phyloP scores from a whole-genome alignment of 1,139 yeast species.

The Debaryomycetaceae sp. region DNA sequence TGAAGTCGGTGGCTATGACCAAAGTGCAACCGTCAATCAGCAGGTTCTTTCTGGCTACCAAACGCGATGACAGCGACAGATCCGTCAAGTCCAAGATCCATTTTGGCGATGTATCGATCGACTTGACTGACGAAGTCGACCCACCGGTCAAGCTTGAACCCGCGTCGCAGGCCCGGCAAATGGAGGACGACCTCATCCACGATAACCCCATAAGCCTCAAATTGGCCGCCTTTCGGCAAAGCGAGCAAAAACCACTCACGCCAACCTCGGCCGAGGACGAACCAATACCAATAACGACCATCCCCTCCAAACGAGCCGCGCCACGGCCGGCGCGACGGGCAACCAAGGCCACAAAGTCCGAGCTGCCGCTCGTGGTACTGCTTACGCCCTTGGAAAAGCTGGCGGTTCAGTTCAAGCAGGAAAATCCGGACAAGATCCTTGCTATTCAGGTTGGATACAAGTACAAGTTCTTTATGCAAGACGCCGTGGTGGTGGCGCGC shows the following conservation, averaged over 20 bases:
- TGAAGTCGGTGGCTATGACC: conserved; percentile 7
- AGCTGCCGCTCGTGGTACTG: conserved; percentile 8
- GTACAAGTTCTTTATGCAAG: conserved; percentile 80
- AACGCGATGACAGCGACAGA: conserved; percentile 2
- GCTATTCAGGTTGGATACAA: conserved; percentile 90
- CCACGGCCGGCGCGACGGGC: neutral
- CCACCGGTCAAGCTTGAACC: too few relatives aligned
- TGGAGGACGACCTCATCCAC: too few relatives aligned
- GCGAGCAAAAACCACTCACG: too few relatives aligned
- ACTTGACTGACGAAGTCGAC: conserved; percentile 3
- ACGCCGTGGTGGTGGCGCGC: conserved; percentile 66
- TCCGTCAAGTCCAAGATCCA: conserved; percentile 1
- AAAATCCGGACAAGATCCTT: conserved; percentile 61
- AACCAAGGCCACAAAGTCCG: too few relatives aligned
- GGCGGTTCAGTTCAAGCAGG: conserved; percentile 56
- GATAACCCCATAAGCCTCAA: too few relatives aligned
- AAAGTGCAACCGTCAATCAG: conserved; percentile 27
- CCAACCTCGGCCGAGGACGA: conserved; percentile 3
- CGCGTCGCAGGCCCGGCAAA: too few relatives aligned
- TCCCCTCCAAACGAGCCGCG: neutral
- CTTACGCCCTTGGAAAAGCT: conserved; percentile 81
- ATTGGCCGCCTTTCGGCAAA: too few relatives aligned
- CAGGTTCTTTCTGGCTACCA: conserved; percentile 18
- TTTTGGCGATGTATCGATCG: conserved; percentile 1
- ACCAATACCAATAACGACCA: neutral